Base-by-base conservation (phyloP, 345 rosid species). In the Punica granatum region DNA sequence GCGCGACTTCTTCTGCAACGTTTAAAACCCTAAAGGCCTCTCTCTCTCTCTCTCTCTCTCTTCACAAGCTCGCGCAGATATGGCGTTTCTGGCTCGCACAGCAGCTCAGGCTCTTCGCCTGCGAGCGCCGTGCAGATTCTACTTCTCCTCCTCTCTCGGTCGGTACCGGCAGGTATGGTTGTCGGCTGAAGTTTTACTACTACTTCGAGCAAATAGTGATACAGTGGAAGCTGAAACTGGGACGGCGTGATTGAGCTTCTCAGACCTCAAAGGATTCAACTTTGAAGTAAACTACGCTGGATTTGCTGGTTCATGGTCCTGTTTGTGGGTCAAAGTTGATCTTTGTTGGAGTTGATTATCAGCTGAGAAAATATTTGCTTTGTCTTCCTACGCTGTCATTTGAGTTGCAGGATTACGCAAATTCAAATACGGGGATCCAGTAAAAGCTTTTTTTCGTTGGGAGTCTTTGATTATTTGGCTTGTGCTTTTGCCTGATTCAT, bases 11-110 rank as follows among this genome's bases (percentile, higher is more conserved):
- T 49, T 39, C 68, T n/a, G 53, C 65, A 65, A 46, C 35, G 30
- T 39, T 44, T 13, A 60, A 74, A 74, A 51, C 78, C 78, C 71
- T 61, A 67, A 31, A 14, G 35, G 25, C 51, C 23, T 25, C 36
- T 23, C 2, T 30, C 69, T 5, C 56, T 56, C n/a, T n/a, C n/a
- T n/a, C 63, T 31, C 36, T 60, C n/a, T 19, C 13, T 1, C 25
- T 10, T 60, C 33, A 4, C 37, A 19, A 18, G 26, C 19, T 62
- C 28, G 43, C 26, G 25, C 42, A 25, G 59, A 66, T n/a, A 70
- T 70, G 73, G 67, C 62, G 37, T 70, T 30, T n/a, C 67, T 70
- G 35, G 19, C 48, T 28, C 63, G 67, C 25, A 39, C 67, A 21
- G 61, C 54, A 58, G 30, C 67, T 61, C 67, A 53, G n/a, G 41